Evolutionary conservation across 805 yeast species (phyloP), one percentile per base, ranked within the genome.

Genomic region (Groenewaldozyma tartarivorans): DNA sequence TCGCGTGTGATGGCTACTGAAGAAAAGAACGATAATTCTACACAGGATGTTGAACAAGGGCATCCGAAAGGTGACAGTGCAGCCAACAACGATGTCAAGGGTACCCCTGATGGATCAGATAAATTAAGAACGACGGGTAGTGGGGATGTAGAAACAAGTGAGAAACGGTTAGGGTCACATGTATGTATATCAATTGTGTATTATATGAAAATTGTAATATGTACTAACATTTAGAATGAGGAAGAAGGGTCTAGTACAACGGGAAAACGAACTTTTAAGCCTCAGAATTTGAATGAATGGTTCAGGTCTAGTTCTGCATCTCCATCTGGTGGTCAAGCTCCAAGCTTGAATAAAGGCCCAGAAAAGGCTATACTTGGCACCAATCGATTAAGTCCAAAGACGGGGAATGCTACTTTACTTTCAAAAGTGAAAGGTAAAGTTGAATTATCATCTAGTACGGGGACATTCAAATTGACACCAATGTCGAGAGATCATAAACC

Each of bases 281-380:
- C 65, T 9, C 64, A 61, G 47, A 55, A 57, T 20, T 55, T 63
- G 19, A 63, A 60, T 45, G 46, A 53, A 22, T 46, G 62, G 35
- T 62, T 63, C 30, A 41, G 50, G 11, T 37, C 42, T 30, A n/a
- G 39, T 21, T 36, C 43, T 30, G 26, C 35, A 34, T 36, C 42
- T 4, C 34, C 34, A 31, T 31, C 34, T n/a, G 34, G 18, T 7
- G 17, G 15, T 11, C 34, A 16, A 31, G 34, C 15, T n/a, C 48
- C 50, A 2, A 21, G n/a, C n/a, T n/a, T n/a, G n/a, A n/a, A 35
- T 3, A 30, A 17, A 15, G 35, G 13, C 38, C 36, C 39, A 24
- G 33, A 32, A 9, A 18, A 33, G 33, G 35, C 29, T 18, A 4
- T 16, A 20, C 13, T 27, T 13, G 36, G 36, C 11, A 5, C 35